Base-by-base conservation (phyloP, 1,284 basidiomycete genomes). In the Cutaneotrichosporon cavernicola region DNA sequence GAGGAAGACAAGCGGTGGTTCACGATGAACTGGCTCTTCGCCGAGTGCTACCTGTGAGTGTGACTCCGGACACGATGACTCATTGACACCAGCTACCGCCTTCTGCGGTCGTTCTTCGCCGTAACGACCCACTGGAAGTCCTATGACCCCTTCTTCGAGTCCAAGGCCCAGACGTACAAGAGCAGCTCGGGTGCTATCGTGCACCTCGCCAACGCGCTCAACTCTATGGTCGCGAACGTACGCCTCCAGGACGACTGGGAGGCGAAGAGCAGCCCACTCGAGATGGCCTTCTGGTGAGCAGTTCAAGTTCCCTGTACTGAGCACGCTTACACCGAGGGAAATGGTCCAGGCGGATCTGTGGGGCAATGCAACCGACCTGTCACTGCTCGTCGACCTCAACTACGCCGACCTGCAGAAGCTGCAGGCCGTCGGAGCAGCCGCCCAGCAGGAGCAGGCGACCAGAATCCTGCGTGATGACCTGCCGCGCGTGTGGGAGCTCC, bases 391-490 rank as follows among this genome's bases (percentile, higher is more conserved):
- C 30, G 79, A 80, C 61, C 71, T 81, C 10, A 78, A 79, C 51
- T 80, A 81, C 61, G 86, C 88, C 18, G 92, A 97, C 72, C 90
- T 98, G 26, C 86, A 90, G 63, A 83, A 88, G 68, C 84, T 97
- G 0, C 95, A 98, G 77, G 84, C 87, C 1, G 90, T 93, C 6
- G 92, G 89, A 8, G 86, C 84, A 61, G 88, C 89, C 16, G 89
- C 89, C 0, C 90, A 91, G 73, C 84, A 84, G 11, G 89, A 87
- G 11, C 85, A 90, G 26, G 84, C 86, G 56, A 84, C 89, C 61
- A 91, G 87, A 71, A 92, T 99, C 59, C 83, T 99, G 18, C 87
- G 86, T 60, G 90, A 97, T 72, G 92, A 98, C 73, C 86, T 94
- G 71, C 84, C 86, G 40, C 80, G 81, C 18, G 87, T 88, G 10